A percentile compares a stretch with the other conserved stretches of the same genome.
These are phyloP conservation scores for Cladosporium cucumerinum DNA, from an alignment of 2,329 filamentous ascomycete species.

Conservation along the genomic window DNA sequence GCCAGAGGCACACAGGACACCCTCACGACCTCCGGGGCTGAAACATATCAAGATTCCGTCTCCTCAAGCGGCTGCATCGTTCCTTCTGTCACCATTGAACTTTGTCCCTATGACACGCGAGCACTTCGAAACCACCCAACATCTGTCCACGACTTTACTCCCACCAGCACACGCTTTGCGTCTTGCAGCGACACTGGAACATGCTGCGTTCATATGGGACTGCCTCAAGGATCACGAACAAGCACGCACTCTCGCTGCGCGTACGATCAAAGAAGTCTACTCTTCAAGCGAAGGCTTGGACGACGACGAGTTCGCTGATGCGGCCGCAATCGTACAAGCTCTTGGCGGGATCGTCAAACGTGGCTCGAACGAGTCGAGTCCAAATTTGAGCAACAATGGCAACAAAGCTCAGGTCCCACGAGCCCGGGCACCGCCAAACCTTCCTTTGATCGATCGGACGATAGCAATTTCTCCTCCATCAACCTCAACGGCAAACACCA, in stretches of 20 bases:
- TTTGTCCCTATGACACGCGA: slow-evolving; percentile 79
- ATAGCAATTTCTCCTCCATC: slow-evolving; percentile 32
- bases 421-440: slow-evolving; percentile 1
- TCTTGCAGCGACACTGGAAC: slow-evolving; percentile 86
- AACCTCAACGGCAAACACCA: slow-evolving; percentile 11
- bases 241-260: slow-evolving; percentile 72
- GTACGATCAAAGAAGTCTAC: slow-evolving; percentile 86
- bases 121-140: slow-evolving; percentile 75
- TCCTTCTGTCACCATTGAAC: slow-evolving; percentile 74
- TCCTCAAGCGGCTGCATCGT: slow-evolving; percentile 55
- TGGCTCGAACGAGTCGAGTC: slow-evolving; percentile 41
- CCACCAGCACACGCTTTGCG: slow-evolving; percentile 87
- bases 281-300: slow-evolving; percentile 88
- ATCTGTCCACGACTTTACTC: slow-evolving; percentile 70
- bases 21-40: slow-evolving; percentile 43
- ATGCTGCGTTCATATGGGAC: slow-evolving; percentile 89
- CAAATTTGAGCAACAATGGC: slow-evolving; percentile 6
- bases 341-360: slow-evolving; percentile 86
- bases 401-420: slow-evolving; percentile 11
- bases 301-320: slow-evolving; percentile 91
- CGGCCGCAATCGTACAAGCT: slow-evolving; percentile 80
- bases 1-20: slow-evolving; percentile 29
- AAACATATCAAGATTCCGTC: slow-evolving; percentile 29
- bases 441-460: slow-evolving; percentile 29
- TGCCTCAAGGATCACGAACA: slow-evolving; percentile 78